Evolutionary conservation across 73 alveolate genomes (phyloP).

Genomic region (Durusdinium trenchii): DNA sequence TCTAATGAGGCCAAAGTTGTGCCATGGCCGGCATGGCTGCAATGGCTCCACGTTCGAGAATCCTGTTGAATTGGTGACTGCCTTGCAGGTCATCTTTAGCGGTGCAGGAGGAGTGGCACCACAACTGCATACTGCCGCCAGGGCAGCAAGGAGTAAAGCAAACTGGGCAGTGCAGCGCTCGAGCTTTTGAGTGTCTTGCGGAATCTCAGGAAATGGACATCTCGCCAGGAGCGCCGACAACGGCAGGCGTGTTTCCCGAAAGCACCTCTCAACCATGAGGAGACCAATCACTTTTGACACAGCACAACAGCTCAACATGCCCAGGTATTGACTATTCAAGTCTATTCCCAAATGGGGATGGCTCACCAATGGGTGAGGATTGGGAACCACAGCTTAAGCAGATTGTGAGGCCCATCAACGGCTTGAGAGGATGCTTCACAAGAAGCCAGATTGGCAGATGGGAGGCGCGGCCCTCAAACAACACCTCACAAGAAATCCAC

Average conservation of each 20-base stretch:
- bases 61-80: too few relatives aligned
- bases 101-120: constrained; percentile 49
- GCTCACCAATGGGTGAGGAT: too few relatives aligned
- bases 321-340: not conserved
- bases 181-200: not conserved
- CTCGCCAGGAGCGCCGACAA: not conserved
- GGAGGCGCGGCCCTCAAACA: too few relatives aligned
- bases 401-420: not conserved
- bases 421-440: not conserved
- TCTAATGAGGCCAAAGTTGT: too few relatives aligned
- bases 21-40: too few relatives aligned
- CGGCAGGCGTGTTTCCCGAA: not conserved
- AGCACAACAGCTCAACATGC: not conserved
- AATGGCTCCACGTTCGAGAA: too few relatives aligned
- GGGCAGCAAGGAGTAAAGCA: not conserved
- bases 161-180: not conserved
- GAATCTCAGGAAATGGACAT: constrained; percentile 7
- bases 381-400: not conserved
- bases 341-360: not conserved
- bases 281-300: not conserved
- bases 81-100: constrained; percentile 25
- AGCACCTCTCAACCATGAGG: not conserved
- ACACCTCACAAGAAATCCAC: too few relatives aligned
- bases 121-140: constrained; percentile 7
- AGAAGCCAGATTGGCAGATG: too few relatives aligned